Conservation (phyloP, 345 rosid species). For the Erucastrum elatum region DNA sequence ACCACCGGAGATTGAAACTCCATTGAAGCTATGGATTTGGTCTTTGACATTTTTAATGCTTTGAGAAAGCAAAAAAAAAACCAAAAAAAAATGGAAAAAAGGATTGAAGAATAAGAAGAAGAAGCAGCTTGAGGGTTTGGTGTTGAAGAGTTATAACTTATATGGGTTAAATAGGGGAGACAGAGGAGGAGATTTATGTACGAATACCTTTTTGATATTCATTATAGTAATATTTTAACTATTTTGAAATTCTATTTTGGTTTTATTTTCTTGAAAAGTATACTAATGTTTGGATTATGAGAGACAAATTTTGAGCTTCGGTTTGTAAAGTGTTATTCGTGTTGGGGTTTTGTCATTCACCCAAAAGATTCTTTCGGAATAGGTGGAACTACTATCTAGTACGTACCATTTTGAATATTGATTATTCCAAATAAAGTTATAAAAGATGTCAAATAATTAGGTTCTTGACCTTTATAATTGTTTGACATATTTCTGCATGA, state of each 20-base stretch:
- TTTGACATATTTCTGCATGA: conserved; percentile 18
- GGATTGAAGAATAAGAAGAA: neutral
- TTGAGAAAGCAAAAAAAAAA: conserved; percentile 2
- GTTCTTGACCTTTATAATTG: conserved; percentile 23
- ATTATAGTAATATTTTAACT: neutral
- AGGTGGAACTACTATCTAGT: conserved; percentile 39
- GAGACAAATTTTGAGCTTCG: conserved; percentile 36
- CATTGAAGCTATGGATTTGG: conserved; percentile 39
- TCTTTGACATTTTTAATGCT: conserved; percentile 43
- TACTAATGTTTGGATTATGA: conserved; percentile 34
- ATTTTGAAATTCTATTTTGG: conserved; percentile 9
- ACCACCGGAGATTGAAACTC: conserved; percentile 23
- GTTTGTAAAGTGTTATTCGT: conserved; percentile 38
- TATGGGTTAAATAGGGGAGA: conserved; percentile 35
- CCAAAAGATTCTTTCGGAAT: conserved; percentile 37
- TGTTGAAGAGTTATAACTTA: conserved; percentile 18
- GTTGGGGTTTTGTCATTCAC: conserved; percentile 43
- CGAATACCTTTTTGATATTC: neutral
- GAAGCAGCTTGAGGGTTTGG: conserved; percentile 32
- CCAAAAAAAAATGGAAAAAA: neutral
- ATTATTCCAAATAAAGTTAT: neutral
- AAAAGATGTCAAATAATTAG: conserved; percentile 21
- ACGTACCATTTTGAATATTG: conserved; percentile 23
- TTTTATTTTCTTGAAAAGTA: conserved; percentile 8
- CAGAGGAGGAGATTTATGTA: conserved; percentile 19